Percentiles rank a stretch among this genome's conserved stretches.
Conservation (phyloP, 2,329 filamentous ascomycete species). For the Cladosporium cucumerinum region DNA sequence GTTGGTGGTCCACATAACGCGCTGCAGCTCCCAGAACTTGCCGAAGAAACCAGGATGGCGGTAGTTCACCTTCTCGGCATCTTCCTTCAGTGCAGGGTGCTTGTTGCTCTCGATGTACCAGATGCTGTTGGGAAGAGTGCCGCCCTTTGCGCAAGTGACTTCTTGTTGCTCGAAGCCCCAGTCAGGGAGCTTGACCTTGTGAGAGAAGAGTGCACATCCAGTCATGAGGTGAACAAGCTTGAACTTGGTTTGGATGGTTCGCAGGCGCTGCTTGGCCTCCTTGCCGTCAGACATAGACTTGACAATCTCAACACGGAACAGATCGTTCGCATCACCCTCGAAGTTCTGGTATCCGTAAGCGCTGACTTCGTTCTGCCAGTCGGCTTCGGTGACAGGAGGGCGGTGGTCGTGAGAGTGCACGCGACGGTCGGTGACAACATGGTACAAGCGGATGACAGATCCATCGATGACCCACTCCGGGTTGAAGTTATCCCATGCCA, state of each 20-base stretch:
- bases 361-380: slow-evolving; percentile 57
- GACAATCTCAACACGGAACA: slow-evolving; percentile 92
- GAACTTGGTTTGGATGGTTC: slow-evolving; percentile 97
- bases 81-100: slow-evolving; percentile 70
- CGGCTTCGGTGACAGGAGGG: slow-evolving; percentile 76
- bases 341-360: slow-evolving; percentile 98
- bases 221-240: slow-evolving; percentile 94
- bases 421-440: slow-evolving; percentile 76
- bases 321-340: slow-evolving; percentile 91
- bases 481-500: slow-evolving; percentile 74
- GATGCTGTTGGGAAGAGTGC: slow-evolving; percentile 89
- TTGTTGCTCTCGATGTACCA: slow-evolving; percentile 95
- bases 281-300: slow-evolving; percentile 79
- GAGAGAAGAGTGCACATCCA: slow-evolving; percentile 91
- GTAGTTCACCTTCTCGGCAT: slow-evolving; percentile 94
- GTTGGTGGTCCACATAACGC: slow-evolving; percentile 99
- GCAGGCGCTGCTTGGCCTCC: slow-evolving; percentile 75
- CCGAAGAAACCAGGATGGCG: slow-evolving; percentile 89
- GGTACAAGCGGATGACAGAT: slow-evolving; percentile 76
- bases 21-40: slow-evolving; percentile 96
- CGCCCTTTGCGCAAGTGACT: slow-evolving; percentile 91
- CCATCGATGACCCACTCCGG: slow-evolving; percentile 76
- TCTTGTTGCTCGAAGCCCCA: slow-evolving; percentile 99
- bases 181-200: slow-evolving; percentile 97
- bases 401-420: slow-evolving; percentile 96